Conservation (phyloP, 306 rosid species). For the Trifolium pratense region DNA sequence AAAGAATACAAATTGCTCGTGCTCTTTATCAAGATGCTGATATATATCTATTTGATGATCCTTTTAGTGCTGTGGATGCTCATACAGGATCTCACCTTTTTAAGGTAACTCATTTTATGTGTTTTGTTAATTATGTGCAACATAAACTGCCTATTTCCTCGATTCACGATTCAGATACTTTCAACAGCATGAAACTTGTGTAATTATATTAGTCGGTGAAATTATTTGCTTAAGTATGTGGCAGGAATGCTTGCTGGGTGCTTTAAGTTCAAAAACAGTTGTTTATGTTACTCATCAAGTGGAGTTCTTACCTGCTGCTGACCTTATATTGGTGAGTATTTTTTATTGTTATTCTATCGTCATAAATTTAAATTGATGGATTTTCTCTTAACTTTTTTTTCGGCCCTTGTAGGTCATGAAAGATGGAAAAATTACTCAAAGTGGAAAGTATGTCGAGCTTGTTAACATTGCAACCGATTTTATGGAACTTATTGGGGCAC, state of each 20-base stretch:
- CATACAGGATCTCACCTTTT: conserved; percentile 94
- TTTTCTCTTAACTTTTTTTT: conserved; percentile 53
- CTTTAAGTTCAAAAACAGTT: conserved; percentile 68
- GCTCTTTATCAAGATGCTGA: too few species aligned
- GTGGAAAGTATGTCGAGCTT: conserved; percentile 73
- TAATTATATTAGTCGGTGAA: neutral
- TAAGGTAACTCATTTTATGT: conserved; percentile 53
- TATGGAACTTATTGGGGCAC: conserved; percentile 89
- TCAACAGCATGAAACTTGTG: neutral
- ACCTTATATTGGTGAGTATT: conserved; percentile 69
- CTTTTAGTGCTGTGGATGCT: conserved; percentile 92
- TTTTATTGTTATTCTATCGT: too few species aligned
- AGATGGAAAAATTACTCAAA: too few species aligned
- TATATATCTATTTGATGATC: conserved; percentile 90
- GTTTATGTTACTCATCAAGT: conserved; percentile 84
- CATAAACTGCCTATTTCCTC: too few species aligned
- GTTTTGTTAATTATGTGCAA: conserved; percentile 9
- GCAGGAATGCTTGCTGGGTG: conserved; percentile 78
- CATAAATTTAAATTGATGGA: too few species aligned
- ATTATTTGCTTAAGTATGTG: conserved; percentile 24
- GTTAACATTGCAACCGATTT: conserved; percentile 72
- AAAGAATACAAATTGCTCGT: too few species aligned
- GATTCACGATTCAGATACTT: neutral
- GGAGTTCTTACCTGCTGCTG: conserved; percentile 83
- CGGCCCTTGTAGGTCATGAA: too few species aligned